Evolutionary conservation across 2,329 filamentous ascomycete species (phyloP), one percentile per base, ranked within the genome.

Genomic region (Dactylellina haptotyla): DNA sequence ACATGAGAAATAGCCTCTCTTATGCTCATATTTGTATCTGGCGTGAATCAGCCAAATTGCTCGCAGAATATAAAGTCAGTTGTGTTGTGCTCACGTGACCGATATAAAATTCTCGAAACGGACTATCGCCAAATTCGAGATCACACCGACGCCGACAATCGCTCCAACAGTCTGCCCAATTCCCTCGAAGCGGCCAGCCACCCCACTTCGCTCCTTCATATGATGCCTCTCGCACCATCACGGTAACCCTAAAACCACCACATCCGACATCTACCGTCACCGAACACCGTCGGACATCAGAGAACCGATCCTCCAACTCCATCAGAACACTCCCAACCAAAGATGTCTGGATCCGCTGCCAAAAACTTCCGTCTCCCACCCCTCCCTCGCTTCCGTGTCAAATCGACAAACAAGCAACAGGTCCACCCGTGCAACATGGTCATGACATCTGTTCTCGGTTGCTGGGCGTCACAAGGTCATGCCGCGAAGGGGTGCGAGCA

Each of bases 391-490:
- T 84, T 91, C 67, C 86, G 87, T 77, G 85, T 91, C 54, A 85
- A 87, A 76, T 84, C 85, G 76, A 88, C 89, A 54, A 88, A 90
- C 78, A 83, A 85, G 77, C 82, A 85, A 75, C 84, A 88, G 78
- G 81, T 82, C 75, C 90, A 89, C 79, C 86, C 88, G 61, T 91
- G 89, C 78, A 80, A 89, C 54, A 84, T 85, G 14, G 83, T 88
- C 46, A 90, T 91, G 89, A 85, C 84, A 64, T 84, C 87, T 59
- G 83, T 90, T 71, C 85, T 88, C 26, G 81, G 82, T 30, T 90
- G 88, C 82, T 78, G 77, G 77, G 77, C 77, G 9, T 77, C 83
- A 5, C 78, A 82, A n/a, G 82, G 82, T 61, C 81, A 82, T 51
- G 79, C 81, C 18, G 80, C 84, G n/a, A 83, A 85, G 78, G 87